A percentile compares a stretch with the other conserved stretches of the same genome.
These are phyloP conservation scores for Emydomyces testavorans DNA, from an alignment of 2,329 filamentous ascomycete genomes.

Conservation along the genomic window DNA sequence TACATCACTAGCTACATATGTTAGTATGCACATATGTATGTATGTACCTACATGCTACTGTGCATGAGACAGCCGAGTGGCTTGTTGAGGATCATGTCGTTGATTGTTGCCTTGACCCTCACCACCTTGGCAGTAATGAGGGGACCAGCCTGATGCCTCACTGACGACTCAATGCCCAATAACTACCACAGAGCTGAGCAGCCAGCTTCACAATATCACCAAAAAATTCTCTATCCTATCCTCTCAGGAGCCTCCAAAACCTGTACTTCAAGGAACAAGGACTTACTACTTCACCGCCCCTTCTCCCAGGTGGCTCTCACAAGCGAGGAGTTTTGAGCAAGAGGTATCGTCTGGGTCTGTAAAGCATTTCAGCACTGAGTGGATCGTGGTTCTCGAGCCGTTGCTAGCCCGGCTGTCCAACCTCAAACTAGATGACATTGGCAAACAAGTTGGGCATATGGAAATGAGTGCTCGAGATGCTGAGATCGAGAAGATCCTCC, in stretches of 20 bases:
- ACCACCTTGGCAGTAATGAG: not conserved
- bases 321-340: not conserved
- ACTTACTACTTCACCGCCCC: no score
- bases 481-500: not conserved
- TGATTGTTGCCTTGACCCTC: not conserved
- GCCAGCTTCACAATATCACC: not conserved
- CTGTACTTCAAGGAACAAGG: no score
- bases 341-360: not conserved
- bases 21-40: no score
- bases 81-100: no score
- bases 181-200: not conserved
- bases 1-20: no score
- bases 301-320: no score
- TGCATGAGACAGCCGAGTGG: no score
- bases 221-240: no score
- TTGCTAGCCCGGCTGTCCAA: not conserved
- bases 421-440: not conserved
- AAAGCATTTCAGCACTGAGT: not conserved
- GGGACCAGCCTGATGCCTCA: not conserved
- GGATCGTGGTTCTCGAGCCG: no score
- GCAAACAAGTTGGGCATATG: not conserved
- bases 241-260: no score
- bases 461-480: not conserved
- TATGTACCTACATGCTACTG: no score
- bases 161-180: not conserved